Evolutionary conservation across 164 flowering plant genomes (phyloP).

Genomic region (Macadamia tetraphylla): DNA sequence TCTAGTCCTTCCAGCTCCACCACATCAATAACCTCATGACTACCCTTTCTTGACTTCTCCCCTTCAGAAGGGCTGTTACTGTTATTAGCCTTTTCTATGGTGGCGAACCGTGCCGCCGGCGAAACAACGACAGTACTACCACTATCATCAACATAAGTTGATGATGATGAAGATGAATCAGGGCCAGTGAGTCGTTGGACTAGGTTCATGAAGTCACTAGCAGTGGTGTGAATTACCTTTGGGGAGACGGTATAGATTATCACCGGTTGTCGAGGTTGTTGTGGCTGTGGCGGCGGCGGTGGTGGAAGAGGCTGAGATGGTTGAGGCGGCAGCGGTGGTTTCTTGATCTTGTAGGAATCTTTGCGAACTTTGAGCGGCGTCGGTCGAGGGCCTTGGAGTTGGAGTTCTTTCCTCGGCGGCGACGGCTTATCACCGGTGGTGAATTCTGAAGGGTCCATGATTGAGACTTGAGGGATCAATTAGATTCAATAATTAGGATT

Average conservation of each 20-base stretch:
- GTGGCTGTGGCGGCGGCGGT: constrained; percentile 29
- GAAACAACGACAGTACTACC: constrained; percentile 27
- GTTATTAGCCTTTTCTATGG: constrained; percentile 41
- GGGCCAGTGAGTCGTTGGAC: constrained; percentile 49
- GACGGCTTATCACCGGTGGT: constrained; percentile 8
- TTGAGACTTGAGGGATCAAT: background rate
- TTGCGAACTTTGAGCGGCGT: constrained; percentile 18
- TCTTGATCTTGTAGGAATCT: constrained; percentile 19
- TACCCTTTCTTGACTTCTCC: constrained; percentile 6
- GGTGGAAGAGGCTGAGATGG: constrained; percentile 4
- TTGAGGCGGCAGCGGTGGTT: constrained; percentile 13
- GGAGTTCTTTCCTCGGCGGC: constrained; percentile 18
- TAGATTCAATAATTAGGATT: background rate
- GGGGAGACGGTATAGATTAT: constrained; percentile 74
- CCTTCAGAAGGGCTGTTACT: constrained; percentile 12
- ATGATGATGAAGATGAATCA: constrained; percentile 18
- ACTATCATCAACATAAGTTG: constrained; percentile 10
- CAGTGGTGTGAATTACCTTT: constrained; percentile 37
- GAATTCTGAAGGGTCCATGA: background rate
- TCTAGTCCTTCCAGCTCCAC: constrained; percentile 21
- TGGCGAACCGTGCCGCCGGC: constrained; percentile 62
- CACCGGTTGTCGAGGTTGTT: constrained; percentile 35
- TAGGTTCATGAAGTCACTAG: constrained; percentile 30
- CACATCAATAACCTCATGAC: background rate
- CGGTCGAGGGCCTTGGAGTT: constrained; percentile 22